phyloP scores from a whole-genome alignment of 2,329 filamentous ascomycete species.

The Aspergillus spinulosporus region DNA sequence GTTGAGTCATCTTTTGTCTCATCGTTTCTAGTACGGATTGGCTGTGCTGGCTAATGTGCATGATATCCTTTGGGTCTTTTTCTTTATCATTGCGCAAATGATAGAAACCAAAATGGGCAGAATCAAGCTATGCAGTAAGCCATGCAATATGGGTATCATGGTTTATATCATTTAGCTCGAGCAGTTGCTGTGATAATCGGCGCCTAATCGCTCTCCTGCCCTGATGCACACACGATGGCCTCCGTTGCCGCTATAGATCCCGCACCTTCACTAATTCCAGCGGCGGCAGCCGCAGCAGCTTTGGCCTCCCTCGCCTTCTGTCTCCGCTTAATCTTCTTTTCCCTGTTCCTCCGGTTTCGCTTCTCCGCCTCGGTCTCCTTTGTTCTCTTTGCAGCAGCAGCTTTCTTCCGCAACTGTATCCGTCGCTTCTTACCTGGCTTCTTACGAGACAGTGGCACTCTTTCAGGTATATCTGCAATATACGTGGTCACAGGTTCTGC shows the following conservation, averaged over 20 bases:
- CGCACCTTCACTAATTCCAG: conserved; percentile 17
- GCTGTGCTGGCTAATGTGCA: neutral
- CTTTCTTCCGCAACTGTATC: conserved; percentile 40
- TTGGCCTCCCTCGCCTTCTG: conserved; percentile 41
- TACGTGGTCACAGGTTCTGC: conserved; percentile 21
- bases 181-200: neutral
- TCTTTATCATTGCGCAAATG: neutral
- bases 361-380: conserved; percentile 42
- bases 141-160: conserved; percentile 14
- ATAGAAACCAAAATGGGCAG: conserved; percentile 10
- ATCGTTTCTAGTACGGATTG: conserved; percentile 8
- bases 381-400: conserved; percentile 30
- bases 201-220: conserved; percentile 6
- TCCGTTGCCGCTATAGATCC: conserved; percentile 15
- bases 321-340: conserved; percentile 40
- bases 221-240: conserved; percentile 23
- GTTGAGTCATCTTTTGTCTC: neutral
- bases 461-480: conserved; percentile 23
- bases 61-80: neutral
- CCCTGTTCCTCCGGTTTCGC: conserved; percentile 41
- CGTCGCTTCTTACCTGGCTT: conserved; percentile 48
- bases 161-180: conserved; percentile 1
- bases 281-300: conserved; percentile 28
- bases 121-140: neutral
- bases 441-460: conserved; percentile 35